Conservation (phyloP, 441 rosid species). For the Syzygium malaccense region DNA sequence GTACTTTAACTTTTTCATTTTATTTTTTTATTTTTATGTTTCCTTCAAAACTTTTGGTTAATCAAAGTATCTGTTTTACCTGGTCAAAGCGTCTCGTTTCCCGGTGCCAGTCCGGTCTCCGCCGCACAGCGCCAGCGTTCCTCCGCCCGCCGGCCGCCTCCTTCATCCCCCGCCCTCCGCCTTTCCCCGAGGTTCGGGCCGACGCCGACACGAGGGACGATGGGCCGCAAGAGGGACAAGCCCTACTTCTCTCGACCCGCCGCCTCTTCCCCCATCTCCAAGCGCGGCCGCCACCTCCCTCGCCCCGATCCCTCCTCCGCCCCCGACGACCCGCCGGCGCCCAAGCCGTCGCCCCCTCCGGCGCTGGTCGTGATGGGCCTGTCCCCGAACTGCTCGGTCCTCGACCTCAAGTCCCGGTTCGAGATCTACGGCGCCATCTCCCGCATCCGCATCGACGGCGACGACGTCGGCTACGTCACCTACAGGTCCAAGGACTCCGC, state of each 20-base stretch:
- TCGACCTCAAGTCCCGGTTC: slow-evolving; percentile 82
- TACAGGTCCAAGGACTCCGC: slow-evolving; percentile 68
- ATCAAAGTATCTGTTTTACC: not conserved
- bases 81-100: not conserved
- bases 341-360: slow-evolving; percentile 51
- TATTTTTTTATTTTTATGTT: not conserved
- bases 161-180: not conserved
- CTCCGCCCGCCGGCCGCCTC: not conserved
- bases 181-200: not conserved
- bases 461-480: slow-evolving; percentile 46
- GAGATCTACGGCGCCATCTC: slow-evolving; percentile 93
- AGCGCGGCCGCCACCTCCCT: slow-evolving; percentile 63
- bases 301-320: slow-evolving; percentile 6
- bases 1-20: not conserved
- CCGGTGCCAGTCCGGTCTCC: not conserved
- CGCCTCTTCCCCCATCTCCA: slow-evolving; percentile 28
- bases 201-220: not conserved
- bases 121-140: not conserved
- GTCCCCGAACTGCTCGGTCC: slow-evolving; percentile 57
- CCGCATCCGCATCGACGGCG: slow-evolving; percentile 69
- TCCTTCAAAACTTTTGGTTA: not conserved
- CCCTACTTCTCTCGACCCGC: slow-evolving; percentile 43
- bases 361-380: slow-evolving; percentile 57
- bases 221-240: slow-evolving; percentile 76
- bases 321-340: slow-evolving; percentile 22